Conservation (phyloP, 768 basidiomycete genomes). For the Lentinus brumalis region DNA sequence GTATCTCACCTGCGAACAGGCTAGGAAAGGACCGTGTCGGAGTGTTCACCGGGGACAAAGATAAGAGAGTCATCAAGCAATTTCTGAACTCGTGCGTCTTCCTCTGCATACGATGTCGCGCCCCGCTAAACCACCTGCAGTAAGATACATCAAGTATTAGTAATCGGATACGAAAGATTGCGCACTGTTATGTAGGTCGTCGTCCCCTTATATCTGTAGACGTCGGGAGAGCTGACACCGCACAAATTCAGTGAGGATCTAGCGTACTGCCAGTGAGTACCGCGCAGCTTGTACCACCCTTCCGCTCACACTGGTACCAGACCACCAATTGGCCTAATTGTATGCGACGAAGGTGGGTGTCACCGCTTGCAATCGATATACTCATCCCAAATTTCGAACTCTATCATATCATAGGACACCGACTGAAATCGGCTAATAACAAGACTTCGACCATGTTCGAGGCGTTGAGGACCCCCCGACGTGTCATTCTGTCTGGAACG, state of each 20-base stretch:
- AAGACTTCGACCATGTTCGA: conserved; percentile 91
- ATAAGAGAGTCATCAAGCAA: conserved; percentile 57
- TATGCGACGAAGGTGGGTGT: conserved; percentile 88
- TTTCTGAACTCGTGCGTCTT: conserved; percentile 74
- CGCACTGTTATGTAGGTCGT: conserved; percentile 73
- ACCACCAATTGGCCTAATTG: conserved; percentile 88
- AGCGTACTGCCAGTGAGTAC: conserved; percentile 61
- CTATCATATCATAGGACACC: conserved; percentile 59
- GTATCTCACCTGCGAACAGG: conserved; percentile 33
- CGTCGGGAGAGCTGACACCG: neutral
- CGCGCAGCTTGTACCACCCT: neutral
- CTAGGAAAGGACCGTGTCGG: conserved; percentile 56
- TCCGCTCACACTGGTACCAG: conserved; percentile 37
- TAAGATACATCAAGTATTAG: conserved; percentile 78
- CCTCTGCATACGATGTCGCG: neutral
- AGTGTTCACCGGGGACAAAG: conserved; percentile 62
- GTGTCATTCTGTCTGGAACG: conserved; percentile 93
- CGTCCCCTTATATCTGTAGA: neutral
- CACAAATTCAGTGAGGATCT: conserved; percentile 49
- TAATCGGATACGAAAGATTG: conserved; percentile 94
- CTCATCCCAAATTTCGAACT: neutral
- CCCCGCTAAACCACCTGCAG: conserved; percentile 37
- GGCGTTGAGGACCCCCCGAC: conserved; percentile 67
- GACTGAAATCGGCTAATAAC: conserved; percentile 88
- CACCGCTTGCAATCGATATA: neutral